These are phyloP conservation scores for Dryas drummondii DNA, from an alignment of 306 rosid species.

Conservation along the genomic window DNA sequence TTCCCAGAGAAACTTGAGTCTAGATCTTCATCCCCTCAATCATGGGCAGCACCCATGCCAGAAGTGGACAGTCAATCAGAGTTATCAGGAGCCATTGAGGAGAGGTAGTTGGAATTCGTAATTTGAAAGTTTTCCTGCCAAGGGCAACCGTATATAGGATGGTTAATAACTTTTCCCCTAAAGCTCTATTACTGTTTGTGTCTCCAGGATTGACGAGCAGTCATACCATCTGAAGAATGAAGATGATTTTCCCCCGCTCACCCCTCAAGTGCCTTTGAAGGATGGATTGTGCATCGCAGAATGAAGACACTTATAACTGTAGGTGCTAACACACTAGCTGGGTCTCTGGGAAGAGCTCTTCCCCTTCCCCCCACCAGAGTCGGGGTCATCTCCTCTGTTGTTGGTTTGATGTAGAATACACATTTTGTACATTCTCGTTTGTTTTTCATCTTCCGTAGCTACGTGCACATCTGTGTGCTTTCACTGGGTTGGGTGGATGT, in stretches of 20 bases:
- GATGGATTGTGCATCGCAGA: slow-evolving; percentile 9
- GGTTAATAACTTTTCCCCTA: slow-evolving; percentile 33
- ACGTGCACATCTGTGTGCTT: not conserved
- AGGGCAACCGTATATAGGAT: not conserved
- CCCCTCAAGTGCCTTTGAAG: slow-evolving; percentile 20
- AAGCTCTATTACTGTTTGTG: not conserved
- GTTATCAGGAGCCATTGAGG: slow-evolving; percentile 29
- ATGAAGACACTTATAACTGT: not conserved
- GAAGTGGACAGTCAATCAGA: slow-evolving; percentile 40
- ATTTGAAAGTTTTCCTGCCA: slow-evolving; percentile 14
- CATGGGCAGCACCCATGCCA: slow-evolving; percentile 36
- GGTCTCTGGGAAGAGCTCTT: not conserved
- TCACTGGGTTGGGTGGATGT: slow-evolving; percentile 16
- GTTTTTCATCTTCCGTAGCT: not conserved
- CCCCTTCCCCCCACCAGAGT: not conserved
- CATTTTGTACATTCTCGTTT: slow-evolving; percentile 5
- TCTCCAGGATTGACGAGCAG: slow-evolving; percentile 32
- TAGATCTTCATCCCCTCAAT: slow-evolving; percentile 44
- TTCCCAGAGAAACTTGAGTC: slow-evolving; percentile 48
- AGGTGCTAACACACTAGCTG: slow-evolving; percentile 14
- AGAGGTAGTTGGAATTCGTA: slow-evolving; percentile 45
- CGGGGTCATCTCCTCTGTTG: not conserved
- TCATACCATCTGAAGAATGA: slow-evolving; percentile 40
- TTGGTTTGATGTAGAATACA: not conserved
- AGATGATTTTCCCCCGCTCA: slow-evolving; percentile 46